These are phyloP conservation scores for Skeletonema grethae DNA, from an alignment of 108 stramenopile genomes.

Conservation along the genomic window DNA sequence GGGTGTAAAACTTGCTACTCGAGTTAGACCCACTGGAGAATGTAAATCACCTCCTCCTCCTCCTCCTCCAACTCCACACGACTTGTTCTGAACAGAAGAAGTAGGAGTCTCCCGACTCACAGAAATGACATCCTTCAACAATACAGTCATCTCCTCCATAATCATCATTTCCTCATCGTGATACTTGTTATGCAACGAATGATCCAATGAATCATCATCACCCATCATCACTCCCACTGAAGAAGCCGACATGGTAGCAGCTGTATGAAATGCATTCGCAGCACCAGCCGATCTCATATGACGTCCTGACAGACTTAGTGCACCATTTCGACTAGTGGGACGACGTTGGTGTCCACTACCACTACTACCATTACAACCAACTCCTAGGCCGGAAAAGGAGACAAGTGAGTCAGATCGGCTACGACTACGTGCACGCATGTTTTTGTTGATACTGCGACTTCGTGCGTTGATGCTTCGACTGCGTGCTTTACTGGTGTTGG, in stretches of 20 bases:
- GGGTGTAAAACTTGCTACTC: neutral
- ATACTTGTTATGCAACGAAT: neutral
- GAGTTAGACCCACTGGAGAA: neutral
- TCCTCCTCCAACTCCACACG: neutral
- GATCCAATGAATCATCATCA: conserved; percentile 3
- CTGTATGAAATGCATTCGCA: conserved; percentile 4
- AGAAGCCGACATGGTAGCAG: neutral
- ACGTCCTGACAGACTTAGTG: neutral
- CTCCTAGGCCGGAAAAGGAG: no score
- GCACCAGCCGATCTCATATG: conserved; percentile 6
- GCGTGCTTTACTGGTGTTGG: neutral
- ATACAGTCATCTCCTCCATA: neutral
- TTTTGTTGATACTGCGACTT: neutral
- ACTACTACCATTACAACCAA: no score
- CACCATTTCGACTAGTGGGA: conserved; percentile 1
- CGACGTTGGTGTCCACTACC: neutral
- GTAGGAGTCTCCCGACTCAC: neutral
- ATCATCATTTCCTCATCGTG: neutral
- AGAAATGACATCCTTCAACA: neutral
- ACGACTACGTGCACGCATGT: neutral
- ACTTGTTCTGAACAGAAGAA: neutral
- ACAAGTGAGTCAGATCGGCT: neutral
- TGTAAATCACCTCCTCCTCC: neutral
- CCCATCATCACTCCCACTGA: no score
- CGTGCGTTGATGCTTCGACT: conserved; percentile 5